Base-by-base conservation (phyloP, 768 basidiomycete species). In the Nidularia pulvinata region DNA sequence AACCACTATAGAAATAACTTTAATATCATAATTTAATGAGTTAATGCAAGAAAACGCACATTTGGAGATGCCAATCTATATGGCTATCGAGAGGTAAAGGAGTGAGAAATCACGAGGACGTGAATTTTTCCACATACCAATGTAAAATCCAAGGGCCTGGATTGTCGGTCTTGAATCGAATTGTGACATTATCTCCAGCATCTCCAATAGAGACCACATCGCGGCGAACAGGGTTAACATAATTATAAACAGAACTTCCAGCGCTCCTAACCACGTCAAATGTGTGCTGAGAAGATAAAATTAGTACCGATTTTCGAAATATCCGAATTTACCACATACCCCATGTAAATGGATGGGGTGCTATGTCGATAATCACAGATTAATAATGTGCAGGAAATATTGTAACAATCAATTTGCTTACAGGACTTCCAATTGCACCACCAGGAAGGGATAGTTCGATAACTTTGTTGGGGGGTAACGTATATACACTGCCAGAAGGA, bases 191-290 rank as follows among this genome's bases (percentile, higher is more conserved):
- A 22, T 70, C 67, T 37, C 33, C 51, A 1, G 44, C 43, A 19
- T 19, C 30, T 6, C 62, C 60, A 7, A 43, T 57, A 36, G 59
- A 60, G 42, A 84, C 76, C 0, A 81, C 81, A 61, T 87, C 85
- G 48, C 84, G 71, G 68, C 69, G 54, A 16, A 78, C 69, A 1
- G 85, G 86, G 60, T 88, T 84, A 7, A 55, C 57, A 33, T 73
- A 79, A 61, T 81, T 81, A 58, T 69, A 71, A 1, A 36, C 51
- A 1, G 54, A 50, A 33, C 57, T 71, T 5, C 73, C 74, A 6
- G 78, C 75, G 47, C 72, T 73, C 48, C 72, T 63, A 19, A 80
- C 63, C 16, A 80, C 79, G 43, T 69, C 66, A 57, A 81, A 81
- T 7, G 65, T 57, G 55, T 80, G 77, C 74, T 78, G 54, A 7